Evolutionary conservation across 148 eudicot species (phyloP).

Genomic region (Vaccinium darrowii): DNA sequence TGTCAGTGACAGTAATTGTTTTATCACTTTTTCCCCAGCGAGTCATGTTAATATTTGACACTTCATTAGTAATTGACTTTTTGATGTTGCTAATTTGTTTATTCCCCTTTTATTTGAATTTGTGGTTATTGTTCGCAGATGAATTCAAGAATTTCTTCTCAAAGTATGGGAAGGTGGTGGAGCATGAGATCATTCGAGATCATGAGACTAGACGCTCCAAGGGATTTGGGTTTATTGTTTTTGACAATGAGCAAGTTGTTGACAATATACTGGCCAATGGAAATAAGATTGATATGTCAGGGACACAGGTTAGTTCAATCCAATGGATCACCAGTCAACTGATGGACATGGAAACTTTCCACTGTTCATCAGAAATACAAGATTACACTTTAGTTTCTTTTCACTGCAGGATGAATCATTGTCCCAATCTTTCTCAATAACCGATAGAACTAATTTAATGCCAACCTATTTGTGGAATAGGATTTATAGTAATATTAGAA

Average conservation of each 20-base stretch:
- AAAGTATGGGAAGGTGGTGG: slow-evolving; percentile 64
- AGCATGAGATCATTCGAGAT: slow-evolving; percentile 73
- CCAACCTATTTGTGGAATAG: neutral
- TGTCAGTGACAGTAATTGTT: slow-evolving; percentile 46
- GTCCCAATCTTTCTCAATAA: neutral
- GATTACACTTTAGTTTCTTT: neutral
- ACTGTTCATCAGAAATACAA: neutral
- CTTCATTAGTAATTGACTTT: neutral
- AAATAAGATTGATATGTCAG: slow-evolving; percentile 66
- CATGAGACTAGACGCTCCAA: slow-evolving; percentile 72
- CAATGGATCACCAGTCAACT: neutral
- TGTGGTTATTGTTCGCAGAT: slow-evolving; percentile 32
- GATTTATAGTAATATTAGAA: neutral
- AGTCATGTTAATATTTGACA: neutral
- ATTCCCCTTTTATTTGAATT: neutral
- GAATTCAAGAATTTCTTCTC: slow-evolving; percentile 71
- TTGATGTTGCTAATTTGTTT: neutral
- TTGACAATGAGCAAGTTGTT: slow-evolving; percentile 66
- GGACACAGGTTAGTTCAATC: slow-evolving; percentile 49
- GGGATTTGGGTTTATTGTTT: slow-evolving; percentile 76
- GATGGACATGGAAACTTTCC: neutral
- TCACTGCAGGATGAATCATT: neutral
- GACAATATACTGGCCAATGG: slow-evolving; percentile 59
- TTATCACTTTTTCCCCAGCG: neutral
- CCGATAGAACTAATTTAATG: neutral